Evolutionary conservation across 2,329 filamentous ascomycete species (phyloP).

Genomic region (Fusarium austroafricanum): DNA sequence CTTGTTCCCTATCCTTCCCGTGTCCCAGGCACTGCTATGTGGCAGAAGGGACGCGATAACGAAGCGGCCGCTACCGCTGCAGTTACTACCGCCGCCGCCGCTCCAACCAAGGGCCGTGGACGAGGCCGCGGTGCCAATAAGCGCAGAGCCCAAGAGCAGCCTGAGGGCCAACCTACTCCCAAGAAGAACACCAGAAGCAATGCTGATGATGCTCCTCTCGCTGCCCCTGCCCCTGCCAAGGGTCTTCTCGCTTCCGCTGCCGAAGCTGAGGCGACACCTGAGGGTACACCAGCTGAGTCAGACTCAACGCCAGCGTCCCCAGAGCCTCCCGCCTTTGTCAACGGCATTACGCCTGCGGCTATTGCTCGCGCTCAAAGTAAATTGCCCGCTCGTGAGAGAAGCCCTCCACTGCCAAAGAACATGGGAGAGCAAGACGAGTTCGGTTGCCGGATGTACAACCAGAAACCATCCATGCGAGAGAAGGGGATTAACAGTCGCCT

Average conservation of each 20-base stretch:
- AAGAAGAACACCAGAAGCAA: constrained; percentile 59
- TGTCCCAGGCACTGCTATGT: constrained; percentile 58
- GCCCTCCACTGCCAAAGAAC: constrained; percentile 54
- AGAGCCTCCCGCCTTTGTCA: constrained; percentile 47
- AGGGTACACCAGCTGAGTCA: constrained; percentile 51
- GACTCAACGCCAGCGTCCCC: constrained; percentile 53
- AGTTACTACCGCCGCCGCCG: constrained; percentile 42
- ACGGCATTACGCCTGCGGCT: constrained; percentile 43
- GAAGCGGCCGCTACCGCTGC: constrained; percentile 53
- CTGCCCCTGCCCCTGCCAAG: constrained; percentile 49
- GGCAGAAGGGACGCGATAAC: constrained; percentile 52
- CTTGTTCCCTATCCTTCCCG: constrained; percentile 60
- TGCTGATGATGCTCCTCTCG: constrained; percentile 48
- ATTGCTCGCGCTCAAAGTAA: constrained; percentile 46
- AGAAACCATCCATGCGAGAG: constrained; percentile 55
- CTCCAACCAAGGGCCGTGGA: constrained; percentile 48
- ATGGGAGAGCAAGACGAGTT: constrained; percentile 62
- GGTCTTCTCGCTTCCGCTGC: constrained; percentile 55
- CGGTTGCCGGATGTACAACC: constrained; percentile 60
- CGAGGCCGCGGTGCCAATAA: constrained; percentile 55
- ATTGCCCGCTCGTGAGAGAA: constrained; percentile 52
- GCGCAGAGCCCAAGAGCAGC: constrained; percentile 63
- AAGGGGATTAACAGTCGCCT: constrained; percentile 65
- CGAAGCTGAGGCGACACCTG: constrained; percentile 51
- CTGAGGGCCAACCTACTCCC: constrained; percentile 61